A percentile compares a stretch with the other conserved stretches of the same genome.
Conservation (phyloP, 2,329 filamentous ascomycete species). For the Fusarium concolor region DNA sequence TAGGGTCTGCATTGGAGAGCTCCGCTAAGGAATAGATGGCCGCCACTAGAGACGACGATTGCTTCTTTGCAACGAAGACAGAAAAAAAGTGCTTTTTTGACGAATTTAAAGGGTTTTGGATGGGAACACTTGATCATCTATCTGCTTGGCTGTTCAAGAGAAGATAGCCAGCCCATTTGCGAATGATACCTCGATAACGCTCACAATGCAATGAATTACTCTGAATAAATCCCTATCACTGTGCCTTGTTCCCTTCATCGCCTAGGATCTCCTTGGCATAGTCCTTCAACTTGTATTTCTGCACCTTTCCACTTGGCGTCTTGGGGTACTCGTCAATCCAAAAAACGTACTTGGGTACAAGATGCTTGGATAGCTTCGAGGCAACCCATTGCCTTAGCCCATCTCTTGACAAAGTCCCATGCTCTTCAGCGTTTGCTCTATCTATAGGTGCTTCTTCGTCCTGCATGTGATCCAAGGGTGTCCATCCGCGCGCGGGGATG, state of each 20-base stretch:
- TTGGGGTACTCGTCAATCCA: conserved; percentile 89
- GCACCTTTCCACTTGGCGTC: conserved; percentile 96
- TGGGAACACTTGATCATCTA: conserved; percentile 20
- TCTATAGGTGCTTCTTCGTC: conserved; percentile 37
- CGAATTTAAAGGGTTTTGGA: conserved; percentile 26
- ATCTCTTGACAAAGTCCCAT: conserved; percentile 61
- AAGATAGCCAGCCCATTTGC: conserved; percentile 8
- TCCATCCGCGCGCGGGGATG: conserved; percentile 58
- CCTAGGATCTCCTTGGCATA: conserved; percentile 60
- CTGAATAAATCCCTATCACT: conserved; percentile 1
- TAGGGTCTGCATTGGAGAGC: conserved; percentile 24
- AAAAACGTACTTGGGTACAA: conserved; percentile 92
- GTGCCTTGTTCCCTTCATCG: conserved; percentile 4
- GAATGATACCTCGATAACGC: conserved; percentile 41
- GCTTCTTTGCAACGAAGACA: conserved; percentile 37
- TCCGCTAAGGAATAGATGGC: conserved; percentile 31
- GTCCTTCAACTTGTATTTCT: conserved; percentile 88
- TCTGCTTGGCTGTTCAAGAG: conserved; percentile 17
- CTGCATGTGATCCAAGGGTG: conserved; percentile 35
- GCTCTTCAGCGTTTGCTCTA: conserved; percentile 29
- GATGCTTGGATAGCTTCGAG: conserved; percentile 74
- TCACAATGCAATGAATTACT: conserved; percentile 21
- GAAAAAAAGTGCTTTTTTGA: conserved; percentile 40
- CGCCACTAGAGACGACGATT: conserved; percentile 42
- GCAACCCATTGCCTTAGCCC: conserved; percentile 79